Conservation (phyloP, 2,329 filamentous ascomycete genomes). For the Aspergillus alliaceus region DNA sequence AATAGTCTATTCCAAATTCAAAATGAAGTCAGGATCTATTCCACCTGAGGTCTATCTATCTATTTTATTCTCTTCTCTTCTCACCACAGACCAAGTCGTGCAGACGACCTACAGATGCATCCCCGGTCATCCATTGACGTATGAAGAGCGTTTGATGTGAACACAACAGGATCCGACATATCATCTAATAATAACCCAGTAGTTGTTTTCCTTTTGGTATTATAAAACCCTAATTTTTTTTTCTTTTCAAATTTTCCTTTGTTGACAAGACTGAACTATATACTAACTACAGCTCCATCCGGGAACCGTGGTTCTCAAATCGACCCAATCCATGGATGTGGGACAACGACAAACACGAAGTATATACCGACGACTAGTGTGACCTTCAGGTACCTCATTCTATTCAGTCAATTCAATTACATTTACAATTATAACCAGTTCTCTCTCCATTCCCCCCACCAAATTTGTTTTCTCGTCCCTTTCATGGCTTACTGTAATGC, state of each 20-base stretch:
- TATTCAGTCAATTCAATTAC: too few relatives aligned
- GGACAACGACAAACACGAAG: neutral
- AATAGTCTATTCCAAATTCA: neutral
- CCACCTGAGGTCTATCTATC: neutral
- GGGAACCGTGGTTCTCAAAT: neutral
- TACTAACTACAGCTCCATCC: neutral
- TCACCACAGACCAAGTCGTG: neutral
- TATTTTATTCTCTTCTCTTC: neutral
- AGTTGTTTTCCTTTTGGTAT: neutral
- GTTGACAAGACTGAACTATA: neutral
- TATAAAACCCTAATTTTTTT: neutral
- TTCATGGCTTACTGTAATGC: neutral
- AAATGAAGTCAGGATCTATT: neutral
- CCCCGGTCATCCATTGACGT: neutral
- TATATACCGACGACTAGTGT: conserved; percentile 1
- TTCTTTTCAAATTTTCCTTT: neutral
- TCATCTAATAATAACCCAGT: neutral
- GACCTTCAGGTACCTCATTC: neutral
- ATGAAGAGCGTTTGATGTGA: neutral
- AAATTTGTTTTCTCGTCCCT: neutral
- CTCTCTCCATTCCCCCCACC: too few relatives aligned
- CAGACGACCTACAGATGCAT: neutral
- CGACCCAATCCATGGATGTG: neutral
- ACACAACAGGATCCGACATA: neutral
- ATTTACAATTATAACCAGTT: too few relatives aligned